Conservation (phyloP, 805 yeast species). For the Pichia eremophila region DNA sequence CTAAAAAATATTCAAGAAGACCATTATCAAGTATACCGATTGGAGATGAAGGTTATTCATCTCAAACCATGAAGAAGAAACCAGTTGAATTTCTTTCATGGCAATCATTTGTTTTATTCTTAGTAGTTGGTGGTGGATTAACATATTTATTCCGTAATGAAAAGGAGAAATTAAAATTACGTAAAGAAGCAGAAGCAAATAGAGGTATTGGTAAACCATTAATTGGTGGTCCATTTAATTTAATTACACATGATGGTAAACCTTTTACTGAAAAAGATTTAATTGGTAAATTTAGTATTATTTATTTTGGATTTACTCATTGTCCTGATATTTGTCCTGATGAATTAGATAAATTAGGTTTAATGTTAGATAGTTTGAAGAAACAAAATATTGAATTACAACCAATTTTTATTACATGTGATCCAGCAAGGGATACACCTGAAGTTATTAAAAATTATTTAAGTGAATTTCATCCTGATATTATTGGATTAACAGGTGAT, state of each 20-base stretch:
- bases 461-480: constrained; percentile 80
- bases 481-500: constrained; percentile 85
- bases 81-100: constrained; percentile 72
- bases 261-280: constrained; percentile 71
- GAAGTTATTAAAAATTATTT: constrained; percentile 75
- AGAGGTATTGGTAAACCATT: constrained; percentile 87
- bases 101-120: constrained; percentile 66
- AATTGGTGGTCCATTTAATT: constrained; percentile 81
- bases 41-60: constrained; percentile 36
- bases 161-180: constrained; percentile 62
- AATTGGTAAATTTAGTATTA: constrained; percentile 66
- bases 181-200: constrained; percentile 74
- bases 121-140: constrained; percentile 61
- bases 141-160: constrained; percentile 67
- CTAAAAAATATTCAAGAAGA: constrained; percentile 24
- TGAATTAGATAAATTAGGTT: constrained; percentile 86
- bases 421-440: constrained; percentile 91
- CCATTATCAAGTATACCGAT: constrained; percentile 77
- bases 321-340: constrained; percentile 99
- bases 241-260: constrained; percentile 63
- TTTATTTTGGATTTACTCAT: constrained; percentile 95
- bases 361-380: constrained; percentile 55
- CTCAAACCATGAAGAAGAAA: constrained; percentile 22
- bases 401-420: constrained; percentile 92
- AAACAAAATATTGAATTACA: constrained; percentile 52